phyloP scores from a whole-genome alignment of 2,329 filamentous ascomycete species.

The Neofusicoccum sp. region DNA sequence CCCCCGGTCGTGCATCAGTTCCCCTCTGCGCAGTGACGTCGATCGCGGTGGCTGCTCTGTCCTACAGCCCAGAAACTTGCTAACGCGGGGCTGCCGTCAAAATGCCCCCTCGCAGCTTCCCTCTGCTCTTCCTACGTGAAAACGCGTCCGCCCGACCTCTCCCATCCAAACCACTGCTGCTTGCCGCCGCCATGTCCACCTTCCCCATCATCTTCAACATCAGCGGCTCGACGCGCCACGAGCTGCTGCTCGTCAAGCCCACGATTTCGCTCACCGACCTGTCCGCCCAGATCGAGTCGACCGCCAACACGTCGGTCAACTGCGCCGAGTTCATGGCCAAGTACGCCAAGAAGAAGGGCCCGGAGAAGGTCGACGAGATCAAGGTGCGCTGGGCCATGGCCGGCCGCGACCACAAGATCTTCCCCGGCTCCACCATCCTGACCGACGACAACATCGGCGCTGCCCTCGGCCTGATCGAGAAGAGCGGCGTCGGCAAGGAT shows the following conservation, averaged over 20 bases:
- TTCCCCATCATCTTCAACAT: conserved; percentile 39
- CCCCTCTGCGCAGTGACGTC: conserved; percentile 8
- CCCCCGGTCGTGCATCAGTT: neutral
- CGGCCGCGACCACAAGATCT: conserved; percentile 33
- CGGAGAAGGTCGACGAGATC: conserved; percentile 30
- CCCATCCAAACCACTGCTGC: neutral
- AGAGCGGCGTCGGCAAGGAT: conserved; percentile 32
- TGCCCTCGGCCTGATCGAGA: conserved; percentile 31
- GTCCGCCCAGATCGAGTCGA: conserved; percentile 17
- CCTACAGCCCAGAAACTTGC: conserved; percentile 1
- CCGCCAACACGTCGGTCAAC: conserved; percentile 29
- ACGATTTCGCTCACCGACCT: conserved; percentile 18
- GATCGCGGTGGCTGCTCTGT: neutral
- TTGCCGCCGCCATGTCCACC: neutral
- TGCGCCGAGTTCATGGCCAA: conserved; percentile 35
- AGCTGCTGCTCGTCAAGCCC: conserved; percentile 25
- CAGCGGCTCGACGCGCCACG: conserved; percentile 33
- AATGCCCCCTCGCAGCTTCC: neutral
- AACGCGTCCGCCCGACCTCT: neutral
- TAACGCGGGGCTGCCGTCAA: neutral
- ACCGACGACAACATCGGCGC: conserved; percentile 35
- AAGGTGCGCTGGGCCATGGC: conserved; percentile 33
- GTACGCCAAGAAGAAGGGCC: conserved; percentile 31
- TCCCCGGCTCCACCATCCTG: conserved; percentile 32
- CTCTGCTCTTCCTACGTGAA: neutral